phyloP scores from a whole-genome alignment of 2,329 filamentous ascomycete species.

The Sporothrix humicola region DNA sequence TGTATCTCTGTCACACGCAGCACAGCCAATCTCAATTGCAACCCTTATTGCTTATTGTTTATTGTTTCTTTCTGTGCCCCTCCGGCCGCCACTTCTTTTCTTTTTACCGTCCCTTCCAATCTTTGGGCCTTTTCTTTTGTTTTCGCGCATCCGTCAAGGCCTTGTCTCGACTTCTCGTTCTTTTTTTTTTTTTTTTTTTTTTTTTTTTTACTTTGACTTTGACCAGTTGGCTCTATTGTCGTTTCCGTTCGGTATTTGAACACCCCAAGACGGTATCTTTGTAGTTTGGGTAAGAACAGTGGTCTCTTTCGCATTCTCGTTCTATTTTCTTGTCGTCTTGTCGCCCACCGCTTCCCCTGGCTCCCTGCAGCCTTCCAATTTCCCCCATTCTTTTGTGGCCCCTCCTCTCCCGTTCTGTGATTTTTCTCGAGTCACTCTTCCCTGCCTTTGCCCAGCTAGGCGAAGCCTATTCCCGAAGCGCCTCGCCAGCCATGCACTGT shows the following conservation, averaged over 20 bases:
- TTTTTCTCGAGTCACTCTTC: not conserved
- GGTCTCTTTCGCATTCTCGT: not conserved
- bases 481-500: not conserved
- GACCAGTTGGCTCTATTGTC: constrained; percentile 5
- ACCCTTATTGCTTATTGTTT: not conserved
- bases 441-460: not conserved
- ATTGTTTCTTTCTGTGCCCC: not conserved
- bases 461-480: constrained; percentile 5
- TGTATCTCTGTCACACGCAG: not conserved
- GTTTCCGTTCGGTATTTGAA: not conserved
- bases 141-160: not conserved
- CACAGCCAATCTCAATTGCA: not conserved
- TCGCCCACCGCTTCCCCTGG: constrained; percentile 10
- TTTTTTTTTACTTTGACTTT: no score
- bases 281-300: no score
- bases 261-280: no score
- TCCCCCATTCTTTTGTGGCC: constrained; percentile 9
- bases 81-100: not conserved
- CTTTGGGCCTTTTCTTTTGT: not conserved
- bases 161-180: not conserved
- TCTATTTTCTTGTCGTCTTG: not conserved
- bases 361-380: constrained; percentile 26
- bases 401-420: constrained; percentile 8
- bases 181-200: not conserved
- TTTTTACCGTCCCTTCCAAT: not conserved